Percentiles rank a stretch among this genome's conserved stretches.
Conservation (phyloP, 176 grass and related monocot genomes). For the Paspalum notatum region DNA sequence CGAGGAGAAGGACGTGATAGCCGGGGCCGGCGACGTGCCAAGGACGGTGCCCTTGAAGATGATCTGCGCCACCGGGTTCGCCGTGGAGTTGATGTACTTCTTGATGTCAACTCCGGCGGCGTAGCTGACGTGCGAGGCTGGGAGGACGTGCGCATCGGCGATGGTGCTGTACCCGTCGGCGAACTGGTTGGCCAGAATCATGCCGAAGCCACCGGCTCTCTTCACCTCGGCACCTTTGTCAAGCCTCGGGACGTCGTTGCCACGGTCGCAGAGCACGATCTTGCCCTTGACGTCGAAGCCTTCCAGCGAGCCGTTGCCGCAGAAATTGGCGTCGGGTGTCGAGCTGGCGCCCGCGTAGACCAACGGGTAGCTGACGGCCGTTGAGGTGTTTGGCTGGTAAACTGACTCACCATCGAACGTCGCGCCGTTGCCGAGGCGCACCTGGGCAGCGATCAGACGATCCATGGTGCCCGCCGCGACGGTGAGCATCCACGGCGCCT, state of each 20-base stretch:
- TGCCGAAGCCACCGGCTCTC: slow-evolving; percentile 49
- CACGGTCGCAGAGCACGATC: slow-evolving; percentile 55
- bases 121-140: slow-evolving; percentile 49
- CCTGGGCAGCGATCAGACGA: slow-evolving; percentile 25
- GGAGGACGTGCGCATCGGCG: slow-evolving; percentile 50
- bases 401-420: slow-evolving; percentile 53
- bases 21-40: slow-evolving; percentile 43
- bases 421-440: slow-evolving; percentile 48
- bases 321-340: not conserved
- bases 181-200: slow-evolving; percentile 53
- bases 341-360: slow-evolving; percentile 45
- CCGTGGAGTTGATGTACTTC: slow-evolving; percentile 35
- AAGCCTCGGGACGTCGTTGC: not conserved
- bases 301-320: slow-evolving; percentile 30
- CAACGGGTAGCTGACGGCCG: not conserved
- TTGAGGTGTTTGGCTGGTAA: slow-evolving; percentile 37
- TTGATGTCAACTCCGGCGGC: slow-evolving; percentile 24
- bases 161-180: slow-evolving; percentile 43
- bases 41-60: slow-evolving; percentile 50
- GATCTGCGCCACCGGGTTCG: slow-evolving; percentile 27
- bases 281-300: slow-evolving; percentile 56
- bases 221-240: slow-evolving; percentile 13
- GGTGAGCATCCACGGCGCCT: slow-evolving; percentile 24
- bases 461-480: slow-evolving; percentile 49
- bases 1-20: slow-evolving; percentile 46